Percentiles rank a stretch among this genome's conserved stretches.
Conservation (phyloP, 148 eudicot genomes). For the Vaccinium vitisidaea region DNA sequence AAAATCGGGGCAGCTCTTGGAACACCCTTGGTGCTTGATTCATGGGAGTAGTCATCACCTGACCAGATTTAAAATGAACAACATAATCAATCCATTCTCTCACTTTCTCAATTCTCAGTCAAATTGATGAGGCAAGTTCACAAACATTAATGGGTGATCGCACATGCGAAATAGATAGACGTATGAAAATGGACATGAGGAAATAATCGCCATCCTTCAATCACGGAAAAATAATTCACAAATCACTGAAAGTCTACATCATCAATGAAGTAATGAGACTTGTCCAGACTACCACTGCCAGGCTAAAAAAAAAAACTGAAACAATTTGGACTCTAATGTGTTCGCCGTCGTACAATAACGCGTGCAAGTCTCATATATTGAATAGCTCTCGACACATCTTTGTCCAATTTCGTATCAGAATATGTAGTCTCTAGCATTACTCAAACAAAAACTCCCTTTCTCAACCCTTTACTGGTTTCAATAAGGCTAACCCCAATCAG, state of each 20-base stretch:
- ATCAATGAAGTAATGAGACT: neutral
- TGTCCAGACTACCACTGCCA: neutral
- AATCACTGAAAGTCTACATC: neutral
- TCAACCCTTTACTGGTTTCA: neutral
- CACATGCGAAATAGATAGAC: neutral
- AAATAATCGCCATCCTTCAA: neutral
- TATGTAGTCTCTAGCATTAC: neutral
- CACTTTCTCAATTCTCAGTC: neutral
- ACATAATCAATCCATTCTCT: neutral
- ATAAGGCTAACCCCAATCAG: too few relatives aligned
- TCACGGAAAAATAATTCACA: neutral
- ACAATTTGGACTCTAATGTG: neutral
- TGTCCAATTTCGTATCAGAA: neutral
- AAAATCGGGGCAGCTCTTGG: too few relatives aligned
- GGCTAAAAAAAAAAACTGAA: neutral
- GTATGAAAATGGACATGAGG: neutral
- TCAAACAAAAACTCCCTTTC: neutral
- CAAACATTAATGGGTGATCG: neutral
- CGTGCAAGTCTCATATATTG: too few relatives aligned
- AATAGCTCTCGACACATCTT: neutral
- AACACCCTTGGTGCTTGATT: neutral
- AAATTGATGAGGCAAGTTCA: neutral
- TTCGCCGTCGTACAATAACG: too few relatives aligned
- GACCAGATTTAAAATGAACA: neutral
- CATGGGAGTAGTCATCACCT: neutral